A percentile compares a stretch with the other conserved stretches of the same genome.
These are phyloP conservation scores for Laguncularia racemosa DNA, from an alignment of 345 rosid species.

Conservation along the genomic window DNA sequence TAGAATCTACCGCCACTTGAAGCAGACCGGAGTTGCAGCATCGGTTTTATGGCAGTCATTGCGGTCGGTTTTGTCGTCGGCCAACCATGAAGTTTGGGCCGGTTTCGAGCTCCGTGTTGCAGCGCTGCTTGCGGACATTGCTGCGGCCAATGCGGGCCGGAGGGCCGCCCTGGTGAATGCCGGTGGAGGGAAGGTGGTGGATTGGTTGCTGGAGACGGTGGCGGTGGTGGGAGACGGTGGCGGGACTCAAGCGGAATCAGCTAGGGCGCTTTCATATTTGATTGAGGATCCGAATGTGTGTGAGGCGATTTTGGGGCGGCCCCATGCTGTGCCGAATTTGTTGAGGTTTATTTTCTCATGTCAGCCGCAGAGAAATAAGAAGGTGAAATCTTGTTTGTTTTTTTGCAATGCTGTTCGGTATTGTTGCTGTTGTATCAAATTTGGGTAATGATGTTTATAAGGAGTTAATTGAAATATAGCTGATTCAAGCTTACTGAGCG, in stretches of 20 bases:
- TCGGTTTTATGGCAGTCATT: constrained; percentile 89
- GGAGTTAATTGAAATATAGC: too few relatives aligned
- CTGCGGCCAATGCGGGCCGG: constrained; percentile 70
- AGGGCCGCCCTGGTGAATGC: constrained; percentile 81
- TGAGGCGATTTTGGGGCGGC: constrained; percentile 70
- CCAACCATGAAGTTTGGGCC: constrained; percentile 84
- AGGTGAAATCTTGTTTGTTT: constrained; percentile 30
- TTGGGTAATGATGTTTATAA: background rate
- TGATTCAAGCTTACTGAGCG: too few relatives aligned
- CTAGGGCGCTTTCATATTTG: constrained; percentile 83
- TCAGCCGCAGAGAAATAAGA: constrained; percentile 64
- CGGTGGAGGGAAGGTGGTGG: constrained; percentile 84
- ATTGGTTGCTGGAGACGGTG: constrained; percentile 89
- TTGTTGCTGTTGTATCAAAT: background rate
- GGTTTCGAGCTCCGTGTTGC: constrained; percentile 94
- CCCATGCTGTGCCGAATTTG: constrained; percentile 69
- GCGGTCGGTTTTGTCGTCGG: constrained; percentile 80
- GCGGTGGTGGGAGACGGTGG: constrained; percentile 44
- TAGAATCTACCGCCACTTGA: constrained; percentile 51
- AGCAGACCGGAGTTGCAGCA: constrained; percentile 73
- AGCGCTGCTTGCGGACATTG: constrained; percentile 78
- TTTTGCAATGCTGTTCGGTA: background rate
- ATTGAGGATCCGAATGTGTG: constrained; percentile 78
- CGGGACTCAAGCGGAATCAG: constrained; percentile 89
- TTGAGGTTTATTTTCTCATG: constrained; percentile 79